Conservation (phyloP, 805 yeast species). For the Lachancea cidri region DNA sequence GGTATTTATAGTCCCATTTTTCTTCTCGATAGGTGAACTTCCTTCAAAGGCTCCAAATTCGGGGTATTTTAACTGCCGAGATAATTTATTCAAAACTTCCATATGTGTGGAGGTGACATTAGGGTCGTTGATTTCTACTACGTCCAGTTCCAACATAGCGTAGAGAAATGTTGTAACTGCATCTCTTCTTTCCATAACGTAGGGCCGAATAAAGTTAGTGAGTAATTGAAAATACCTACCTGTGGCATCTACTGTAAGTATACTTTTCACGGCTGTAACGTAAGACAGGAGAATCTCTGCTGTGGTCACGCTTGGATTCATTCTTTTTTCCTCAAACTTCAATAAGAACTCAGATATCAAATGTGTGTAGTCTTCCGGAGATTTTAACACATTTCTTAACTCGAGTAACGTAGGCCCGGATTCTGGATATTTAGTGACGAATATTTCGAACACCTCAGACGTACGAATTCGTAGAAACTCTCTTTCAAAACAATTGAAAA, state of each 20-base stretch:
- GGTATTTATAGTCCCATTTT: background rate
- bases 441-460: conserved; percentile 53
- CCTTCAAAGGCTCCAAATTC: conserved; percentile 15
- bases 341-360: conserved; percentile 17
- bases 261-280: conserved; percentile 64
- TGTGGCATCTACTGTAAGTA: conserved; percentile 74
- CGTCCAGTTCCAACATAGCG: conserved; percentile 53
- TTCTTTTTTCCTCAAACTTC: conserved; percentile 31
- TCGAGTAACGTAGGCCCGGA: conserved; percentile 55
- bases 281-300: conserved; percentile 64
- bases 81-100: conserved; percentile 13
- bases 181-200: conserved; percentile 69
- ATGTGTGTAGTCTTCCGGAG: conserved; percentile 24
- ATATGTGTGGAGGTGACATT: conserved; percentile 7
- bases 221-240: conserved; percentile 80
- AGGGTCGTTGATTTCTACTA: conserved; percentile 13
- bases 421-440: conserved; percentile 45
- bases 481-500: conserved; percentile 23
- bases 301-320: conserved; percentile 82
- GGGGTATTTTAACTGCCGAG: conserved; percentile 44
- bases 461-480: conserved; percentile 40
- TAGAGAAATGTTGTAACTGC: conserved; percentile 62
- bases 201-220: conserved; percentile 66
- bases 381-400: conserved; percentile 46
- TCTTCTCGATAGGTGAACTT: conserved; percentile 7